Percentiles rank a stretch among this genome's conserved stretches.
Evolutionary conservation across 345 rosid genomes (phyloP).

Genomic region (Hirschfeldia incana): DNA sequence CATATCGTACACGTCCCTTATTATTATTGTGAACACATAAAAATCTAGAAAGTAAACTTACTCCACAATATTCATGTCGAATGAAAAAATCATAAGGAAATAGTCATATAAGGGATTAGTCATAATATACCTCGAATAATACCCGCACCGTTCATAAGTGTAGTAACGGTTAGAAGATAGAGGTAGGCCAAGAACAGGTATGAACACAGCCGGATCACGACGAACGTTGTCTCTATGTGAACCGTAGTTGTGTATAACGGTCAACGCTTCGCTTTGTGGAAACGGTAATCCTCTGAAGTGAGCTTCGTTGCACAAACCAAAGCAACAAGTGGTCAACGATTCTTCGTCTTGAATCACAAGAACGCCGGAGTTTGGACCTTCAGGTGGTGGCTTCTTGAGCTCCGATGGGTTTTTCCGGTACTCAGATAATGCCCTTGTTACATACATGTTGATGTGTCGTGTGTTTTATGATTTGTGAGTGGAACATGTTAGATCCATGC

Average conservation of each 20-base stretch:
- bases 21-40: background rate
- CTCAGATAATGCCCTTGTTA: constrained; percentile 42
- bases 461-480: background rate
- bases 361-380: constrained; percentile 56
- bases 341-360: constrained; percentile 60
- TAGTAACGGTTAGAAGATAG: constrained; percentile 50
- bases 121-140: constrained; percentile 13
- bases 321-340: constrained; percentile 46
- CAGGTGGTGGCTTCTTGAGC: constrained; percentile 44
- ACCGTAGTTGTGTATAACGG: constrained; percentile 2
- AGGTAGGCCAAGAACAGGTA: constrained; percentile 50
- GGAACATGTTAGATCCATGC: background rate
- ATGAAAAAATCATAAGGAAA: background rate
- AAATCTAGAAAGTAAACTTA: background rate
- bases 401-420: constrained; percentile 42
- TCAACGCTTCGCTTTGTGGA: constrained; percentile 52
- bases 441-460: constrained; percentile 20
- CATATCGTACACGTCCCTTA: background rate
- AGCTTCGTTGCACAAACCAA: constrained; percentile 38
- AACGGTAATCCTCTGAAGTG: constrained; percentile 42
- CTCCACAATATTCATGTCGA: background rate
- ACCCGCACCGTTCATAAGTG: constrained; percentile 16
- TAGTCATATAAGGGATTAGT: background rate
- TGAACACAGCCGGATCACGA: constrained; percentile 32
- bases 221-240: constrained; percentile 1